These are phyloP conservation scores for Paratinospora sagittata DNA, from an alignment of 164 flowering plant species.

Conservation along the genomic window DNA sequence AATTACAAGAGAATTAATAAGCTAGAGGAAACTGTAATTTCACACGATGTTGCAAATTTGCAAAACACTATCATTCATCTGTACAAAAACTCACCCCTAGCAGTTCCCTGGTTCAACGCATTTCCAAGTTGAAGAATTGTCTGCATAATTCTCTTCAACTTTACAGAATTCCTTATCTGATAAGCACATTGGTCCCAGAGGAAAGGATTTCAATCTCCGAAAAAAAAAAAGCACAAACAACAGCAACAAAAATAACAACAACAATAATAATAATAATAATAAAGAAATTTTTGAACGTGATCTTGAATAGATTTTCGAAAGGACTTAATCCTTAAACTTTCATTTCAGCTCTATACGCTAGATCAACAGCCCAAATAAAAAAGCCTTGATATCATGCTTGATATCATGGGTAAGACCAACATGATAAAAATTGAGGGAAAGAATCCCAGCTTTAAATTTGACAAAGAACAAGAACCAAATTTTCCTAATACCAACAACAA, in stretches of 20 bases:
- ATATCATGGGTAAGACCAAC: neutral
- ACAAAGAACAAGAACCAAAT: neutral
- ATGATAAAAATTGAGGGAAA: neutral
- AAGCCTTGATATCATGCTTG: neutral
- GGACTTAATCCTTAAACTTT: neutral
- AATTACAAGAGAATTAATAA: neutral
- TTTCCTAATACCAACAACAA: neutral
- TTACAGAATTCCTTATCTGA: slow-evolving; percentile 73
- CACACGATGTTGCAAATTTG: neutral
- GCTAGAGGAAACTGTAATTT: neutral
- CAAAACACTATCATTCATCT: neutral
- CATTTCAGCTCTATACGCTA: neutral
- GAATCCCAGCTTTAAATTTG: neutral
- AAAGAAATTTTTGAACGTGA: neutral
- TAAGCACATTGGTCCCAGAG: slow-evolving; percentile 9
- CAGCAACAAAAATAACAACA: neutral
- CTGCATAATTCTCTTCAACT: slow-evolving; percentile 84
- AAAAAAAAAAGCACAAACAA: slow-evolving; percentile 3
- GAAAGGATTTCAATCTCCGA: slow-evolving; percentile 8
- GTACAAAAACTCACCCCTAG: slow-evolving; percentile 61
- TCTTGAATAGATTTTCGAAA: slow-evolving; percentile 21
- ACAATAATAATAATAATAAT: neutral
- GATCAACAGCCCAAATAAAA: neutral
- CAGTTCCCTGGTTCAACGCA: slow-evolving; percentile 97
- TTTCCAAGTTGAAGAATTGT: slow-evolving; percentile 89